Evolutionary conservation across 2,329 filamentous ascomycete species (phyloP).

Genomic region (Xylariaceae sp.): DNA sequence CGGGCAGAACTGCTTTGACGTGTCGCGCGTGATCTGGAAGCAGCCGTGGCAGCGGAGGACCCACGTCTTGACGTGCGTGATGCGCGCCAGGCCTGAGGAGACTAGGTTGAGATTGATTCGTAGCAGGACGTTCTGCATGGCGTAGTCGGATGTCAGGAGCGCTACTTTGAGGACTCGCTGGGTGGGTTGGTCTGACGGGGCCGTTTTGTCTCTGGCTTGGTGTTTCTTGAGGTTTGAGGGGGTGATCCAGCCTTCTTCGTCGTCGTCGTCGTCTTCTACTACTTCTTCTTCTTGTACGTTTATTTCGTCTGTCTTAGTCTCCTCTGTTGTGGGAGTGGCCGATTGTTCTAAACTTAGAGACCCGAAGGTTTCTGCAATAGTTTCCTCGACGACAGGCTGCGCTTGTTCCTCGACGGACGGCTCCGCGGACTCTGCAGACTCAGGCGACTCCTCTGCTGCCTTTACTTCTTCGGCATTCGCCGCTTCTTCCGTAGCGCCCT

Average conservation of each 20-base stretch:
- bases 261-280: constrained; percentile 32
- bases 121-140: constrained; percentile 94
- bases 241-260: constrained; percentile 81
- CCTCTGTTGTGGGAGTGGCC: constrained; percentile 14
- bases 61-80: constrained; percentile 81
- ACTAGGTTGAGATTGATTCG: constrained; percentile 92
- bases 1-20: constrained; percentile 86
- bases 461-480: constrained; percentile 1
- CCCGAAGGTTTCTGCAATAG: constrained; percentile 22
- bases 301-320: constrained; percentile 8
- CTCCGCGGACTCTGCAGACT: neutral
- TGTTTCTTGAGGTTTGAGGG: constrained; percentile 85
- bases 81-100: constrained; percentile 70
- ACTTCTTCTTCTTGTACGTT: constrained; percentile 21
- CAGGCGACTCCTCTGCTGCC: constrained; percentile 9
- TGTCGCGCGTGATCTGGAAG: constrained; percentile 78
- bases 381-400: constrained; percentile 19
- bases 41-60: constrained; percentile 90
- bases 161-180: constrained; percentile 72
- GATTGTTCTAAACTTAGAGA: constrained; percentile 25
- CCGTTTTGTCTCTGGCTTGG: constrained; percentile 59
- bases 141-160: constrained; percentile 91
- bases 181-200: constrained; percentile 44
- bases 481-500: neutral
- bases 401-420: constrained; percentile 4